Conservation (phyloP, 2,329 filamentous ascomycete genomes). For the Scedosporium dehoogii region DNA sequence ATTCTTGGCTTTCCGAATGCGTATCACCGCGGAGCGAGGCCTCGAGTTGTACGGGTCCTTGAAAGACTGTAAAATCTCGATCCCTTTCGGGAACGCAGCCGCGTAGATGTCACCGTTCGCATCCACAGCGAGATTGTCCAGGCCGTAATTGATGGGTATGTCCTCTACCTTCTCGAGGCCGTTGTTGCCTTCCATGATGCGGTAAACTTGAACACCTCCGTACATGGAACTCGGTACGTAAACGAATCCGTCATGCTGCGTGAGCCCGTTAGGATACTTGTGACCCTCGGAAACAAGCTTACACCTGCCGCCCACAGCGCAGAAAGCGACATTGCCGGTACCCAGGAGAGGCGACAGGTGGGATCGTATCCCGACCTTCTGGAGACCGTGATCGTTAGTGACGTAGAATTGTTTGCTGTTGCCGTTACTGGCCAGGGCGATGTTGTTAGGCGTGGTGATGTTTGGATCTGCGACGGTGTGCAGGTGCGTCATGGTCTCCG, state of each 20-base stretch:
- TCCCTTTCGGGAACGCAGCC: slow-evolving; percentile 13
- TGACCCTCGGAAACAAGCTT: slow-evolving; percentile 13
- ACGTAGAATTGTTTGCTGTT: slow-evolving; percentile 14
- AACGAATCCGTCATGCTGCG: slow-evolving; percentile 9
- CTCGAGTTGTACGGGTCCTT: slow-evolving; percentile 13
- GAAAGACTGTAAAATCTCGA: slow-evolving; percentile 10
- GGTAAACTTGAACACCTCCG: slow-evolving; percentile 12
- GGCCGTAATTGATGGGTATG: slow-evolving; percentile 12
- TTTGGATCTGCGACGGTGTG: slow-evolving; percentile 12
- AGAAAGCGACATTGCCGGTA: slow-evolving; percentile 19
- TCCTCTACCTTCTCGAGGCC: slow-evolving; percentile 11
- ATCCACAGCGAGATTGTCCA: slow-evolving; percentile 19
- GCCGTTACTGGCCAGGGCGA: slow-evolving; percentile 11
- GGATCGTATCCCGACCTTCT: slow-evolving; percentile 11
- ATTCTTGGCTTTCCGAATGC: slow-evolving; percentile 11
- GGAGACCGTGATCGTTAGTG: slow-evolving; percentile 16
- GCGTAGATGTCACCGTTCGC: slow-evolving; percentile 16
- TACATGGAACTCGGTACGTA: slow-evolving; percentile 20
- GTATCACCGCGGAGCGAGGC: slow-evolving; percentile 12
- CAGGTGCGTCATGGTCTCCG: slow-evolving; percentile 14
- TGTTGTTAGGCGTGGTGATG: slow-evolving; percentile 17
- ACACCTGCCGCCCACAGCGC: slow-evolving; percentile 13
- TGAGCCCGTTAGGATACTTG: slow-evolving; percentile 21
- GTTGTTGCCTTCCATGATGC: slow-evolving; percentile 2
- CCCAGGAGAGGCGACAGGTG: slow-evolving; percentile 14